Evolutionary conservation across 164 flowering plant genomes (phyloP).

Genomic region (Kingdonia uniflora): DNA sequence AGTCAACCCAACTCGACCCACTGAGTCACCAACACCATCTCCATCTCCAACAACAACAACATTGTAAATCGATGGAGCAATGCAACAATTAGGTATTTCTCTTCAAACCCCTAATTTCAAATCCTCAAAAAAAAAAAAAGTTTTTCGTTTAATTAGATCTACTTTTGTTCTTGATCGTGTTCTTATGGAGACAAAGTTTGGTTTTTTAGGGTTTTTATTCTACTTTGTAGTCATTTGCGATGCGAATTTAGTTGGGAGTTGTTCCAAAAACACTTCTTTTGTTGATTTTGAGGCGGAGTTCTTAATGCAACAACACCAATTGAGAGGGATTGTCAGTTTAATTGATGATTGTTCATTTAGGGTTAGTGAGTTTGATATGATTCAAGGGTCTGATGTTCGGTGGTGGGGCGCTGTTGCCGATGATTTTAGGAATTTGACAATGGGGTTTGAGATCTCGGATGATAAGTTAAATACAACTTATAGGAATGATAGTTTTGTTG

Average conservation of each 20-base stretch:
- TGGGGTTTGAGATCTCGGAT: slow-evolving; percentile 63
- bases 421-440: slow-evolving; percentile 54
- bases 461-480: slow-evolving; percentile 49
- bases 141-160: too few relatives aligned
- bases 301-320: slow-evolving; percentile 69
- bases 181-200: slow-evolving; percentile 6
- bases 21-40: too few relatives aligned
- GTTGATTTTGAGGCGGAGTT: slow-evolving; percentile 48
- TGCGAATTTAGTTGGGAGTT: slow-evolving; percentile 9
- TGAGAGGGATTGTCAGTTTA: slow-evolving; percentile 49
- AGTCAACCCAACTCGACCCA: too few relatives aligned
- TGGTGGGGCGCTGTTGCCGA: slow-evolving; percentile 79
- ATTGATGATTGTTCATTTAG: slow-evolving; percentile 71
- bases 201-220: neutral
- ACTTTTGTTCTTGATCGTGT: too few relatives aligned
- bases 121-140: too few relatives aligned
- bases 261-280: slow-evolving; percentile 26
- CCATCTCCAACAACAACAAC: too few relatives aligned
- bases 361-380: slow-evolving; percentile 76
- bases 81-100: too few relatives aligned
- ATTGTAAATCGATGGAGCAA: too few relatives aligned
- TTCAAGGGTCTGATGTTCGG: slow-evolving; percentile 60
- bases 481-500: slow-evolving; percentile 52
- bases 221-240: slow-evolving; percentile 2
- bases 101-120: too few relatives aligned